Conservation (phyloP, 2,329 filamentous ascomycete genomes). For the Aspergillus versicolor region DNA sequence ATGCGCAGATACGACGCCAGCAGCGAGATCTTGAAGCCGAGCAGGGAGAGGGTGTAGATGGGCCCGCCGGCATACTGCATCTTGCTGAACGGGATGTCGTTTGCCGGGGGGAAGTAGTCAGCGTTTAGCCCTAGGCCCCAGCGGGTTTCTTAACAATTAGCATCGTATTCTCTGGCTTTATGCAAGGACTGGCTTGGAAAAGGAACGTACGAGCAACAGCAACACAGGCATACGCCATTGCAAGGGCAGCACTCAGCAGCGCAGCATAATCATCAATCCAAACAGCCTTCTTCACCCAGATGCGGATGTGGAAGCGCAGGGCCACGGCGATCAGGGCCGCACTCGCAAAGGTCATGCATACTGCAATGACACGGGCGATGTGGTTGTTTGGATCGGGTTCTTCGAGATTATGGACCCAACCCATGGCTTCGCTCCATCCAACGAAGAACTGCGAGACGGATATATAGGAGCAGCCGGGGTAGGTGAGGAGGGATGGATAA, state of each 20-base stretch:
- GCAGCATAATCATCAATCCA: conserved; percentile 31
- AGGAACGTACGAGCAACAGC: conserved; percentile 20
- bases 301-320: conserved; percentile 26
- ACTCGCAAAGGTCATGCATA: conserved; percentile 23
- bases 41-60: conserved; percentile 31
- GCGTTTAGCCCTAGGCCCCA: not conserved
- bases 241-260: conserved; percentile 21
- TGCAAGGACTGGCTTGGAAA: too few species aligned
- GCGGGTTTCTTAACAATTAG: not conserved
- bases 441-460: too few species aligned
- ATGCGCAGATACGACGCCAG: conserved; percentile 50
- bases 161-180: too few species aligned
- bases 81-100: not conserved
- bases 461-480: too few species aligned
- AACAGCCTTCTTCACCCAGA: conserved; percentile 16
- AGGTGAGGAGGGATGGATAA: too few species aligned
- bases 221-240: conserved; percentile 17
- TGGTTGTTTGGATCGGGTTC: conserved; percentile 22
- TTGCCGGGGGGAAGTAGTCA: not conserved
- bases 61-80: not conserved
- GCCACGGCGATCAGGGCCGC: conserved; percentile 22
- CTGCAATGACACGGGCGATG: conserved; percentile 21
- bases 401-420: conserved; percentile 31
- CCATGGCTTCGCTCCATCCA: conserved; percentile 16
- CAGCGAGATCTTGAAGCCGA: conserved; percentile 51